phyloP scores from a whole-genome alignment of 768 basidiomycete species.

The Inosperma sp. region DNA sequence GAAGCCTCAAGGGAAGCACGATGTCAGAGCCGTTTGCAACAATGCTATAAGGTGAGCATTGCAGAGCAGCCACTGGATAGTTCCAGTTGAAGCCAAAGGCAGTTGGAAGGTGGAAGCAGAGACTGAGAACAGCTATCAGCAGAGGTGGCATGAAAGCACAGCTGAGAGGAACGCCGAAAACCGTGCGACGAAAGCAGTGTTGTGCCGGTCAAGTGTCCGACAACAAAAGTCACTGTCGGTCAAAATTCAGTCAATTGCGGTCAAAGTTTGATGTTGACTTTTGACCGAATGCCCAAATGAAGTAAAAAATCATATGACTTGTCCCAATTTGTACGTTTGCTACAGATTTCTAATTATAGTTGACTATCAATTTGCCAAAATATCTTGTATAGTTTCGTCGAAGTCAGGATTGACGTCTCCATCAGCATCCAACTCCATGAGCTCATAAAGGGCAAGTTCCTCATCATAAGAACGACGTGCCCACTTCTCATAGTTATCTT shows the following conservation, averaged over 20 bases:
- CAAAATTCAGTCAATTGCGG: background rate
- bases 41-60: too few relatives aligned
- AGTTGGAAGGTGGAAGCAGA: too few relatives aligned
- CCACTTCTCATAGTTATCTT: background rate
- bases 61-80: too few relatives aligned
- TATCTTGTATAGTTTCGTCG: background rate
- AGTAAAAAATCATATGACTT: background rate
- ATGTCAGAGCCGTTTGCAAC: too few relatives aligned
- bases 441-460: background rate
- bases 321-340: background rate
- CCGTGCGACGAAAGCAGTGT: too few relatives aligned
- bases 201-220: constrained; percentile 1
- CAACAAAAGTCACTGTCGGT: background rate
- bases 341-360: background rate
- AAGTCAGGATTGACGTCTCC: background rate
- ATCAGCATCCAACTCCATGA: background rate
- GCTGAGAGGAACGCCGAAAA: too few relatives aligned
- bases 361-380: background rate
- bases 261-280: background rate
- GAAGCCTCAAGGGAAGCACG: too few relatives aligned
- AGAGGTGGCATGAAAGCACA: too few relatives aligned
- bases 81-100: too few relatives aligned
- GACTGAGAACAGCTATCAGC: too few relatives aligned
- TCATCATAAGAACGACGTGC: background rate
- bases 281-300: background rate